Percentiles rank a stretch among this genome's conserved stretches.
These are phyloP conservation scores for Trichoderma sp. DNA, from an alignment of 2,329 filamentous ascomycete genomes.

Conservation along the genomic window DNA sequence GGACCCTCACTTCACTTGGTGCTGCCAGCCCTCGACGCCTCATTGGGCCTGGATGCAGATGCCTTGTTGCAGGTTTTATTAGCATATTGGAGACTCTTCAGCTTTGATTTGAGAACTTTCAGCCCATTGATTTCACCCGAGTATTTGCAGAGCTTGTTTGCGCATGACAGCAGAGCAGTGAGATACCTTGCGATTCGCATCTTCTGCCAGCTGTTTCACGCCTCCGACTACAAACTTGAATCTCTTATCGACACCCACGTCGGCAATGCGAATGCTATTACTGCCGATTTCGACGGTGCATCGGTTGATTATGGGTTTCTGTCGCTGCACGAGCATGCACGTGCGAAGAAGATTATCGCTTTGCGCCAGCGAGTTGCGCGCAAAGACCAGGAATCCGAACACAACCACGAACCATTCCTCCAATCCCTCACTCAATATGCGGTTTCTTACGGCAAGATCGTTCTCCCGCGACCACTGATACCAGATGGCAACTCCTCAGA, in stretches of 20 bases:
- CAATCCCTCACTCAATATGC: conserved; percentile 61
- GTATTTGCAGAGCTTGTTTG: conserved; percentile 69
- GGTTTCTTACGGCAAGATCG: conserved; percentile 63
- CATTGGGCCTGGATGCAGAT: conserved; percentile 30
- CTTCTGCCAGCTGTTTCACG: conserved; percentile 75
- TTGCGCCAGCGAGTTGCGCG: conserved; percentile 44
- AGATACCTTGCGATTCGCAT: conserved; percentile 81
- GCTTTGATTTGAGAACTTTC: conserved; percentile 71
- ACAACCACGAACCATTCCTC: conserved; percentile 25
- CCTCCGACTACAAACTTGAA: conserved; percentile 77
- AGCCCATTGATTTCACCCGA: conserved; percentile 64
- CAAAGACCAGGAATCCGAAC: conserved; percentile 18
- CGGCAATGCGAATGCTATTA: conserved; percentile 59
- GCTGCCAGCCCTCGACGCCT: conserved; percentile 36
- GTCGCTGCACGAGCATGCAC: conserved; percentile 58
- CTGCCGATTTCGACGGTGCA: conserved; percentile 73
- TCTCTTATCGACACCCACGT: conserved; percentile 68
- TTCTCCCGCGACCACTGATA: conserved; percentile 66
- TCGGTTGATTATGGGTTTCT: conserved; percentile 77
- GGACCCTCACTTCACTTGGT: conserved; percentile 35
- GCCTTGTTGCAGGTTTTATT: conserved; percentile 37
- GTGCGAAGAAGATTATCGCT: conserved; percentile 49
- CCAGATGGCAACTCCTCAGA: conserved; percentile 48
- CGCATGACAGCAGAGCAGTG: conserved; percentile 59
- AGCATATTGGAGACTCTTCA: conserved; percentile 74